Base-by-base conservation (phyloP, 2,329 filamentous ascomycete genomes). In the Fonsecaea pedrosoi region DNA sequence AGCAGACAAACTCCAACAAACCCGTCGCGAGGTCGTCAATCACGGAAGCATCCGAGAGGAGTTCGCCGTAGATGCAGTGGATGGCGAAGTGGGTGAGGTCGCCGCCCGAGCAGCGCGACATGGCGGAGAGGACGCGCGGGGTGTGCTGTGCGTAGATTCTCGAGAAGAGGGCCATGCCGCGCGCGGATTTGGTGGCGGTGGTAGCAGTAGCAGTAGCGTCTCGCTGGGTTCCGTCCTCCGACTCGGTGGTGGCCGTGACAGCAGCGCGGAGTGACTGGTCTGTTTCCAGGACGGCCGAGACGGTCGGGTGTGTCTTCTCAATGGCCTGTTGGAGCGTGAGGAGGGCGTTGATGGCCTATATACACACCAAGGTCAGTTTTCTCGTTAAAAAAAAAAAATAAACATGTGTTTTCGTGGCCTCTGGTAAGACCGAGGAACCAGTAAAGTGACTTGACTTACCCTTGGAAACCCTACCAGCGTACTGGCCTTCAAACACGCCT, bases 1-100 rank as follows among this genome's bases (percentile, higher is more conserved):
- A 76, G 59, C 72, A 74, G 13, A 74, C 73, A 65, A 76, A 76
- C 62, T 75, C 74, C 54, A 76, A 40, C 66, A 76, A 54, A 2
- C 71, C 74, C 45, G 74, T 76, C 57, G 75, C 73, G 61, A 68
- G 60, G 30, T 63, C 68, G 42, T 69, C 69, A 12, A 75, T 64
- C 30, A 75, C 70, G 32, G 69, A 67, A 54, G 66, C 67, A 60
- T 75, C 74, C 7, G 70, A 67, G 61, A 76, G 71, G 12, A 76
- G 63, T 38, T 74, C 74, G 37, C 74, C 74, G 62, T 76, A 76
- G 54, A 76, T 73, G 62, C 72, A 73, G 13, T 69, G 56, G 21
- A 75, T 68, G 18, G 73, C 73, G 64, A 73, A 75, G 50, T 74
- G 70, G 54, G 70, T 72, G 60, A 75, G 66, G 54, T 75, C 74